phyloP scores from a whole-genome alignment of 1,284 basidiomycete species.

The Rhizoctonia solani region DNA sequence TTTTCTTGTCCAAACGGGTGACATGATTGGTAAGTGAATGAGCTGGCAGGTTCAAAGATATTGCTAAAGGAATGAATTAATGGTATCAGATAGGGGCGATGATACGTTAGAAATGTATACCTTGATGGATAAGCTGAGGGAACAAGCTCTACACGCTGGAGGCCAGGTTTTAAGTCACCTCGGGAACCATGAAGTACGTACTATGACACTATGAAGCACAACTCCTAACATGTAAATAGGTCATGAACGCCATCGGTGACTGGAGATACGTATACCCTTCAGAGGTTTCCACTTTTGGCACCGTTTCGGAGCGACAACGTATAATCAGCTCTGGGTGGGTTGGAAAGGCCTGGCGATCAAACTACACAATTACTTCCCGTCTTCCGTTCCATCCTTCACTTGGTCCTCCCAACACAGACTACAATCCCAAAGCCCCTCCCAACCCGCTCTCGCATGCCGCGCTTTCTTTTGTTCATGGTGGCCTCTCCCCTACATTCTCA shows the following conservation, averaged over 20 bases:
- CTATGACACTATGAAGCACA: background rate
- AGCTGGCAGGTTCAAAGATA: background rate
- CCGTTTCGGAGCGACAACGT: constrained; percentile 67
- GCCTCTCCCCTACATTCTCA: constrained; percentile 73
- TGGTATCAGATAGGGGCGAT: constrained; percentile 67
- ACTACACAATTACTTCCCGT: constrained; percentile 82
- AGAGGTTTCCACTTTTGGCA: constrained; percentile 81
- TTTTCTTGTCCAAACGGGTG: constrained; percentile 89
- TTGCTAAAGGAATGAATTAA: constrained; percentile 16
- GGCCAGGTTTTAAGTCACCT: constrained; percentile 76
- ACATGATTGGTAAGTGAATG: constrained; percentile 81
- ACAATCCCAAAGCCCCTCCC: constrained; percentile 51
- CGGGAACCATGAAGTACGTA: constrained; percentile 81
- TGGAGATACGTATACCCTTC: constrained; percentile 77
- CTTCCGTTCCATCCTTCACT: constrained; percentile 75
- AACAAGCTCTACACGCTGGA: constrained; percentile 68
- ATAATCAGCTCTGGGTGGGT: constrained; percentile 76
- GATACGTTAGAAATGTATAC: constrained; percentile 82
- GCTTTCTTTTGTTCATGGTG: constrained; percentile 86
- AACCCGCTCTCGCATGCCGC: constrained; percentile 71
- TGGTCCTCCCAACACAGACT: constrained; percentile 72
- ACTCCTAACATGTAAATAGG: constrained; percentile 41
- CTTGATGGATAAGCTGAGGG: constrained; percentile 81
- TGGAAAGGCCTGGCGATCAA: constrained; percentile 80
- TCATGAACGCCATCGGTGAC: constrained; percentile 83